Base-by-base conservation (phyloP, 176 grass and related monocot genomes). In the Aegilops sharonensis region DNA sequence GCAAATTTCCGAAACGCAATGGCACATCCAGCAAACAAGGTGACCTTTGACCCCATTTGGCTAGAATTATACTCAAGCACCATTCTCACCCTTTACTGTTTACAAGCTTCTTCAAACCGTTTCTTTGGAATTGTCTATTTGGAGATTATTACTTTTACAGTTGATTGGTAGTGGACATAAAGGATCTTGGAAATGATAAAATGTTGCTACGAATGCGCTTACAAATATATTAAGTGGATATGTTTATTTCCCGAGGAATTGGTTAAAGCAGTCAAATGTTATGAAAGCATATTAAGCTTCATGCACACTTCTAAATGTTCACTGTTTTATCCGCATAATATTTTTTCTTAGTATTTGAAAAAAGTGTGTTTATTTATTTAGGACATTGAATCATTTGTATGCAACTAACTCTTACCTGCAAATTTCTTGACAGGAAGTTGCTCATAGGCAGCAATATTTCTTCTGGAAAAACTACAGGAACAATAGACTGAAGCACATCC, bases 381-480 rank as follows among this genome's bases (percentile, higher is more conserved):
- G 34, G 20, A 18, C 45, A 67, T 78, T 56, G n/a, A 15, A 20
- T 67, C 21, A 59, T 25, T 14, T 67, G 60, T 81, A 37, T 50
- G 72, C 37, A 73, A 82, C 47, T 61, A 68, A 90, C 29, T 15
- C 74, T 83, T 81, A 30, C 25, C 17, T 66, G 35, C 72, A 78
- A 61, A 68, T 87, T 88, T 8, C 87, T 94, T 78, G 17, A 84
- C 89, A 99, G 97, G 97, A 99, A 77, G 59, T 99, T 91, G 94
- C 97, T 88, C 97, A 99, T 82, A 88, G 94, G 78, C 90, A 96
- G 78, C 92, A 99, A 67, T 96, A 96, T 86, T 99, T 96, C 73
- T 99, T 91, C 52, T 99, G 97, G 97, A 99, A 99, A 82, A 99
- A 99, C 72, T 99, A 96, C 36, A 96, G 94, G 89, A 99, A 99